Percentiles rank a stretch among this genome's conserved stretches.
phyloP scores from a whole-genome alignment of 768 basidiomycete species.

The Mycena floridula region DNA sequence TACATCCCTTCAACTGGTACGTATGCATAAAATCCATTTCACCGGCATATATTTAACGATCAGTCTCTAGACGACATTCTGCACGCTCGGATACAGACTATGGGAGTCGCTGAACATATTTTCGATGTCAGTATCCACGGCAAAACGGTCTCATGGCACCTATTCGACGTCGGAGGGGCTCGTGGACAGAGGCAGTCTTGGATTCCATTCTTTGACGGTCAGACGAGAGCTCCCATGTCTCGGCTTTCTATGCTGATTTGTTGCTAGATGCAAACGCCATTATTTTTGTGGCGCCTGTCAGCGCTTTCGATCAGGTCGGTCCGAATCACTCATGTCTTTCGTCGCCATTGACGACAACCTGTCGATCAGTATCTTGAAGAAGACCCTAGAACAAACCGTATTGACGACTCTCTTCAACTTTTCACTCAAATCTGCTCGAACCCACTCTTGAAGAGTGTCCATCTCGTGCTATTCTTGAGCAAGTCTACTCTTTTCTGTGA shows the following conservation, averaged over 20 bases:
- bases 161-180: conserved; percentile 69
- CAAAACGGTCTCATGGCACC: conserved; percentile 67
- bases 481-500: conserved; percentile 19
- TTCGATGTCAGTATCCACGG: conserved; percentile 81
- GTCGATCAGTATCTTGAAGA: conserved; percentile 75
- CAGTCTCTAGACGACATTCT: conserved; percentile 67
- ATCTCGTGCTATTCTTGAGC: conserved; percentile 55
- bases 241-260: no score
- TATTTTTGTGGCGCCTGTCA: conserved; percentile 75
- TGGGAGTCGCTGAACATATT: conserved; percentile 81
- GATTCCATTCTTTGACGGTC: conserved; percentile 76
- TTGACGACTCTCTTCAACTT: conserved; percentile 84
- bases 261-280: conserved; percentile 77
- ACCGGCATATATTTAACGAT: conserved; percentile 23
- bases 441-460: conserved; percentile 65
- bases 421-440: conserved; percentile 86
- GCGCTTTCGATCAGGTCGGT: conserved; percentile 70
- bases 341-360: neutral
- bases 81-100: conserved; percentile 86
- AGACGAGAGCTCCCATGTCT: no score
- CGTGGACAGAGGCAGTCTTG: conserved; percentile 70
- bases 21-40: conserved; percentile 6
- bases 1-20: conserved; percentile 75
- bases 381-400: conserved; percentile 78
- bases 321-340: neutral